Percentiles rank a stretch among this genome's conserved stretches.
Evolutionary conservation across 148 eudicot genomes (phyloP).

Genomic region (Camellia japonica): DNA sequence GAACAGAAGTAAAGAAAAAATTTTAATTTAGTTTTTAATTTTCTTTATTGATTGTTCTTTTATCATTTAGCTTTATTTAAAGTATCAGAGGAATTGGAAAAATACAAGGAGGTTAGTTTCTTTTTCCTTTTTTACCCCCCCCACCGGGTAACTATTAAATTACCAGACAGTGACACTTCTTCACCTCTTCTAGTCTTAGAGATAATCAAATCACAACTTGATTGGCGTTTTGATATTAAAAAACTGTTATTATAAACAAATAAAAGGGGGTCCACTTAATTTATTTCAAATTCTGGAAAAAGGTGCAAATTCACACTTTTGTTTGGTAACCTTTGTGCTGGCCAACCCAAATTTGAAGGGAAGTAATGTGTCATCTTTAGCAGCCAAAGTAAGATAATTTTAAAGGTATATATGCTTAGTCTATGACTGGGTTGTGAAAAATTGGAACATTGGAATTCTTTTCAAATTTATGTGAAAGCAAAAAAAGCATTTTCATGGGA

Average conservation of each 20-base stretch:
- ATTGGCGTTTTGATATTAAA: neutral
- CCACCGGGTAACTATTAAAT: neutral
- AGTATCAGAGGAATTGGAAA: no score
- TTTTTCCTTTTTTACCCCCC: neutral
- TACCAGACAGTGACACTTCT: neutral
- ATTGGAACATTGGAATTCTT: neutral
- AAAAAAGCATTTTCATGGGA: neutral
- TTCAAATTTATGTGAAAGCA: slow-evolving; percentile 4
- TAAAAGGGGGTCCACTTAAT: neutral
- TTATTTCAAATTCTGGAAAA: neutral
- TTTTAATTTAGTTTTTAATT: neutral
- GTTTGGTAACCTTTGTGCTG: slow-evolving; percentile 7
- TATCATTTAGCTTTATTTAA: neutral
- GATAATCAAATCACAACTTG: neutral
- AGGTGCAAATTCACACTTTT: neutral
- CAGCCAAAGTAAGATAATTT: neutral
- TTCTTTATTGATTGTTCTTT: neutral
- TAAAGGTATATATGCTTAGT: neutral
- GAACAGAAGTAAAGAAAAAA: neutral
- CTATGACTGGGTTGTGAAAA: neutral
- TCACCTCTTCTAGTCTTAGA: neutral
- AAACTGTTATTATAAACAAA: neutral
- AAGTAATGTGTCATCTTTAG: neutral
- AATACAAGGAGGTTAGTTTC: no score
- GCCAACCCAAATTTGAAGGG: slow-evolving; percentile 2